phyloP scores from a whole-genome alignment of 768 basidiomycete genomes.

The Lyophyllum semitale region DNA sequence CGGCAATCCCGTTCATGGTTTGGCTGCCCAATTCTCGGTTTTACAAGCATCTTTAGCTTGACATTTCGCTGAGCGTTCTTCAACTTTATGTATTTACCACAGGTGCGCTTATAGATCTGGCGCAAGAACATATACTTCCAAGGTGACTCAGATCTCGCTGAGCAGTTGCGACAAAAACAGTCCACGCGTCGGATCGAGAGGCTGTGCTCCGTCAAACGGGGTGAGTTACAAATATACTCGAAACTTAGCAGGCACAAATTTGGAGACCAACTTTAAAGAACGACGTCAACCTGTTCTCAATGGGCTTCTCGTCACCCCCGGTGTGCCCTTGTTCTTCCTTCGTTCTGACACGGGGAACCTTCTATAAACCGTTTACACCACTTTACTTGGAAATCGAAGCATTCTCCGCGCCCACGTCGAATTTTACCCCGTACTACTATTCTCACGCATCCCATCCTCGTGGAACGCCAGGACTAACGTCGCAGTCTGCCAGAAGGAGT shows the following conservation, averaged over 20 bases:
- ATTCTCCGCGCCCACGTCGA: neutral
- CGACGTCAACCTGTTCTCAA: neutral
- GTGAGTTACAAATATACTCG: neutral
- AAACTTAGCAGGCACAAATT: too few relatives aligned
- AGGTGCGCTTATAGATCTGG: neutral
- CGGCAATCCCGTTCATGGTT: neutral
- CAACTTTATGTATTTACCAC: neutral
- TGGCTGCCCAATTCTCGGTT: neutral
- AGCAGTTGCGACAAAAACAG: neutral
- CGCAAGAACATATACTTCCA: neutral
- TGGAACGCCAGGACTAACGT: neutral
- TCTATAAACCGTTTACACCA: neutral
- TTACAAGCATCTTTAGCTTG: neutral
- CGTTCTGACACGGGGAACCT: neutral
- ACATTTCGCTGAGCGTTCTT: neutral
- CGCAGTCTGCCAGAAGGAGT: neutral
- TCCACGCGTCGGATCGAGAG: neutral
- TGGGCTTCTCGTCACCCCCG: neutral
- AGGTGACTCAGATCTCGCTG: neutral
- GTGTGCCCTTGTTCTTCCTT: neutral
- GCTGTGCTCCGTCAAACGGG: slow-evolving; percentile 5
- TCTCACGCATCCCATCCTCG: neutral
- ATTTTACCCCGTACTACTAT: neutral
- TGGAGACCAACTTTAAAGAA: neutral
- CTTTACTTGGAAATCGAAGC: neutral